Percentiles rank a stretch among this genome's conserved stretches.
These are phyloP conservation scores for Amanita phalloides DNA, from an alignment of 768 basidiomycete genomes.

Conservation along the genomic window DNA sequence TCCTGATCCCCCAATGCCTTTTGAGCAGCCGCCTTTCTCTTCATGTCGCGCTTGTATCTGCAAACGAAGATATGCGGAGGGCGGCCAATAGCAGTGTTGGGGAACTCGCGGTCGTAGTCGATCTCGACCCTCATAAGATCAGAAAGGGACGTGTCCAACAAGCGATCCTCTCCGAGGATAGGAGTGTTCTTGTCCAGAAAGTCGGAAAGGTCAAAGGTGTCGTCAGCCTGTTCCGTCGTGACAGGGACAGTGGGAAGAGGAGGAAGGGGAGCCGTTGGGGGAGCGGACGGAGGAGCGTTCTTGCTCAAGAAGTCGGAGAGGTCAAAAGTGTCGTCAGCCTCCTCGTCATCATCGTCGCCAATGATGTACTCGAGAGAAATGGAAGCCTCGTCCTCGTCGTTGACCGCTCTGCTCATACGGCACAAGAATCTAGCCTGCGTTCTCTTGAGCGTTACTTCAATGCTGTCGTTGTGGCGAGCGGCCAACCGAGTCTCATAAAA, in stretches of 20 bases:
- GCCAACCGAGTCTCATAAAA: background rate
- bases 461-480: background rate
- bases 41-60: background rate
- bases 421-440: background rate
- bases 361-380: background rate
- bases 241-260: background rate
- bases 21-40: slow-evolving; percentile 1
- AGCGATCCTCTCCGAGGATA: background rate
- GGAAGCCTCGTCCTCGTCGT: background rate
- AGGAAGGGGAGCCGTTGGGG: background rate
- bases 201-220: background rate
- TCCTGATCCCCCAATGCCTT: no score
- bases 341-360: background rate
- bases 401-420: no score
- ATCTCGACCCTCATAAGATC: background rate
- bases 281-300: background rate
- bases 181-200: background rate
- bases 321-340: background rate
- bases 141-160: background rate
- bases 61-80: background rate
- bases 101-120: slow-evolving; percentile 3
- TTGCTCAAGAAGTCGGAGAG: background rate
- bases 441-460: background rate
- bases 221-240: background rate
- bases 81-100: background rate